Percentiles rank a stretch among this genome's conserved stretches.
These are phyloP conservation scores for Ophiostoma novo-ulmi DNA, from an alignment of 2,329 filamentous ascomycete species.

Conservation along the genomic window DNA sequence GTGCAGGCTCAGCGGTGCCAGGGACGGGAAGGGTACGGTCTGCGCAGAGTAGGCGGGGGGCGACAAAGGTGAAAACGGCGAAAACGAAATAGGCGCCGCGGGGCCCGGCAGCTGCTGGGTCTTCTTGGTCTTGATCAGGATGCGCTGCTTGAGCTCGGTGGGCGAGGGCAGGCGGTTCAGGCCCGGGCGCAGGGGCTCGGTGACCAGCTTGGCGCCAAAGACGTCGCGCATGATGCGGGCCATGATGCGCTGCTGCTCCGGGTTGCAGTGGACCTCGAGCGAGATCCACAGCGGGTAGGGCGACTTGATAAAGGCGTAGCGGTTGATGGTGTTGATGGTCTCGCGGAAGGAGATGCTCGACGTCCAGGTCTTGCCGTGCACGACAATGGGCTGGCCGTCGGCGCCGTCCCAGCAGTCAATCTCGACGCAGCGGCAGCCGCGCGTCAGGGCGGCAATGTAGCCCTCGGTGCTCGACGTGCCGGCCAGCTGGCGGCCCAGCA, in stretches of 20 bases:
- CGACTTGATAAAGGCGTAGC: constrained; percentile 87
- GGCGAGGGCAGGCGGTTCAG: constrained; percentile 72
- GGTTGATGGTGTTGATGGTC: constrained; percentile 87
- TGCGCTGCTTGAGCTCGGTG: constrained; percentile 73
- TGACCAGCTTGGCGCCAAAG: constrained; percentile 74
- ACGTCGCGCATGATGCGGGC: constrained; percentile 79
- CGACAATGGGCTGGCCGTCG: constrained; percentile 81
- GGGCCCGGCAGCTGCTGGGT: constrained; percentile 45
- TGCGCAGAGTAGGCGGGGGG: neutral
- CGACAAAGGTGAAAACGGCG: neutral
- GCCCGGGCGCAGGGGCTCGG: constrained; percentile 66
- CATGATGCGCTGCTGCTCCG: constrained; percentile 80
- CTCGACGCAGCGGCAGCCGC: constrained; percentile 90
- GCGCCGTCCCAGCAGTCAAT: constrained; percentile 97
- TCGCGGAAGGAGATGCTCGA: constrained; percentile 84
- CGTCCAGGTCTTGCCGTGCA: constrained; percentile 85
- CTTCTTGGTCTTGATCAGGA: constrained; percentile 93
- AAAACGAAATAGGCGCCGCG: neutral
- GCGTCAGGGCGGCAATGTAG: constrained; percentile 82
- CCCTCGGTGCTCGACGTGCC: constrained; percentile 90
- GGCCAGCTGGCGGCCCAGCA: constrained; percentile 82
- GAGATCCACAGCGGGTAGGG: constrained; percentile 89
- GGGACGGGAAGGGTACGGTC: constrained; percentile 11
- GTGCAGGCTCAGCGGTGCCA: constrained; percentile 18
- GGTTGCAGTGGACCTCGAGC: constrained; percentile 87